phyloP scores from a whole-genome alignment of 345 rosid species.

The Eucalyptus rudis region DNA sequence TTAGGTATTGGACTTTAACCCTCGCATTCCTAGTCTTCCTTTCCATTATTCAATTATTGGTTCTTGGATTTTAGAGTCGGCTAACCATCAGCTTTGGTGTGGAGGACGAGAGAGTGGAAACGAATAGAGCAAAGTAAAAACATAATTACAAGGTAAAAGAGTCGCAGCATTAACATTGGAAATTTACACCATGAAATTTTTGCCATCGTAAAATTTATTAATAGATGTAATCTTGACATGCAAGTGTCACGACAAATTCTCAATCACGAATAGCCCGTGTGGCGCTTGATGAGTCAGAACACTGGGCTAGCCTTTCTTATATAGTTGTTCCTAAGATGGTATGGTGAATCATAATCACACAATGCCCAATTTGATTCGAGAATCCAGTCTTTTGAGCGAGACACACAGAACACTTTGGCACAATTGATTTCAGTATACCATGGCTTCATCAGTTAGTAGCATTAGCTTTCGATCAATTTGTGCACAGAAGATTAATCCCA shows the following conservation, averaged over 20 bases:
- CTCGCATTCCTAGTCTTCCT: not conserved
- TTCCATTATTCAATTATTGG: not conserved
- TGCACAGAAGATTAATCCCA: accelerated
- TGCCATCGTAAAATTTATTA: not conserved
- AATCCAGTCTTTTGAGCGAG: not conserved
- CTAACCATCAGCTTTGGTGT: not conserved
- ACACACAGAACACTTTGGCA: not conserved
- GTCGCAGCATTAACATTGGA: not conserved
- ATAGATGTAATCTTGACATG: not conserved
- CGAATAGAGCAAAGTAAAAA: not conserved
- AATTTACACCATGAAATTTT: not conserved
- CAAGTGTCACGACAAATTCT: not conserved
- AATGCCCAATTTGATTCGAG: not conserved
- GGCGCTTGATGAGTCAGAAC: not conserved
- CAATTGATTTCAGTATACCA: too few species aligned
- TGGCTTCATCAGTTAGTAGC: not conserved
- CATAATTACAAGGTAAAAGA: not conserved
- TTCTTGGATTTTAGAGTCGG: not conserved
- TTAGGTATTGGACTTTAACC: not conserved
- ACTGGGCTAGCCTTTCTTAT: not conserved
- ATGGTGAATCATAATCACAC: not conserved
- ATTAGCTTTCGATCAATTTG: too few species aligned
- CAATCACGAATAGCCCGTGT: accelerated
- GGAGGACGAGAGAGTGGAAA: not conserved
- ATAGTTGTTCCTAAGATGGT: not conserved